These are phyloP conservation scores for Podaxis sp. DNA, from an alignment of 768 basidiomycete species.

Conservation along the genomic window DNA sequence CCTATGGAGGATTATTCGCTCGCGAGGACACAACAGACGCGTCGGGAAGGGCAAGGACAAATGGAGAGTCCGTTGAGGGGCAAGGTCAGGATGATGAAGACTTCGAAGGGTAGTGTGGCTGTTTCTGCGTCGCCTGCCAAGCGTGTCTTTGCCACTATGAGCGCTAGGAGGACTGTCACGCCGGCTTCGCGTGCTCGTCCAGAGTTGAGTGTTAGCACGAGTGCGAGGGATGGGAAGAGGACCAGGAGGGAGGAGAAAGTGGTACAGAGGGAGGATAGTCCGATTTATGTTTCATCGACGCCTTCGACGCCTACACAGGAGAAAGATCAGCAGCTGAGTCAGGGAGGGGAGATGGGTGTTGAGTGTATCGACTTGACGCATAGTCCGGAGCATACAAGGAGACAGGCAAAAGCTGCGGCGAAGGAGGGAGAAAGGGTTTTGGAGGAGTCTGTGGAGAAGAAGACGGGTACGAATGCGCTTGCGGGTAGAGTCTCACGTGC, in stretches of 20 bases:
- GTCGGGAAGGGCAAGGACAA: neutral
- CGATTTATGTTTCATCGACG: conserved; percentile 9
- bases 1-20: no score
- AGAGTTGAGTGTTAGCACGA: neutral
- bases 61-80: neutral
- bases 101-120: neutral
- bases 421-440: neutral
- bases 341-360: neutral
- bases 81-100: neutral
- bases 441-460: neutral
- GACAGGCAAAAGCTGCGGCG: neutral
- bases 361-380: conserved; percentile 10
- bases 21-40: no score
- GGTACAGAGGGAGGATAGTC: neutral
- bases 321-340: neutral
- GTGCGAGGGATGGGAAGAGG: neutral
- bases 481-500: neutral
- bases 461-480: neutral
- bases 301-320: neutral
- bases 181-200: neutral
- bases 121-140: neutral
- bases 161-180: neutral
- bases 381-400: neutral
- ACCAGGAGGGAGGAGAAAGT: neutral
- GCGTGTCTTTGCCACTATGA: neutral